These are phyloP conservation scores for Mortierella sp. DNA, from an alignment of 371 early-diverging fungal species.

Conservation along the genomic window DNA sequence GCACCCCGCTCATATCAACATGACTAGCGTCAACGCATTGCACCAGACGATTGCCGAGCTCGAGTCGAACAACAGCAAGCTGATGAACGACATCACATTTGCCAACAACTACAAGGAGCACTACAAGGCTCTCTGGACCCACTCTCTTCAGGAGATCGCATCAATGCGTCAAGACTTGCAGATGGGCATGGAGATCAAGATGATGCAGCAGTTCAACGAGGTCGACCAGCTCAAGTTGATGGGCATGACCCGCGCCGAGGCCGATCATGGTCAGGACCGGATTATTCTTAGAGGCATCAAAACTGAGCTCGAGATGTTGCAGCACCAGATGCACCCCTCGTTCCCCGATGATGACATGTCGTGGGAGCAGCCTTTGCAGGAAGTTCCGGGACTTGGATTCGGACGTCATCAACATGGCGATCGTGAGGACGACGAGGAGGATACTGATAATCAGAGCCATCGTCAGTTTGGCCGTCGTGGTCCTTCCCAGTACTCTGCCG, in stretches of 20 bases:
- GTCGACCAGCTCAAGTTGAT: constrained; percentile 54
- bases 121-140: constrained; percentile 56
- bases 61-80: constrained; percentile 44
- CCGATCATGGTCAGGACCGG: constrained; percentile 50
- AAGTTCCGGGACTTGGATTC: constrained; percentile 21
- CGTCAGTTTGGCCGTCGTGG: constrained; percentile 27
- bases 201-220: constrained; percentile 56
- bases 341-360: constrained; percentile 53
- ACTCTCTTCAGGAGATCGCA: constrained; percentile 53
- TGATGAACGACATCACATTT: constrained; percentile 56
- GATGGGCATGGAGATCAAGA: constrained; percentile 60
- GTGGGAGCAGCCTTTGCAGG: constrained; percentile 42
- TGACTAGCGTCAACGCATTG: constrained; percentile 37
- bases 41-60: constrained; percentile 51
- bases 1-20: constrained; percentile 47
- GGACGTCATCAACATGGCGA: constrained; percentile 21
- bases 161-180: constrained; percentile 56
- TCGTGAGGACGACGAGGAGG: constrained; percentile 32
- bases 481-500: constrained; percentile 12
- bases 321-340: constrained; percentile 44
- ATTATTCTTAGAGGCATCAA: constrained; percentile 46
- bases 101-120: constrained; percentile 59
- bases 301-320: constrained; percentile 54
- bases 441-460: constrained; percentile 14
- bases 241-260: constrained; percentile 50